Conservation (phyloP, 176 grass and related monocot species). For the Dactylis glomerata region DNA sequence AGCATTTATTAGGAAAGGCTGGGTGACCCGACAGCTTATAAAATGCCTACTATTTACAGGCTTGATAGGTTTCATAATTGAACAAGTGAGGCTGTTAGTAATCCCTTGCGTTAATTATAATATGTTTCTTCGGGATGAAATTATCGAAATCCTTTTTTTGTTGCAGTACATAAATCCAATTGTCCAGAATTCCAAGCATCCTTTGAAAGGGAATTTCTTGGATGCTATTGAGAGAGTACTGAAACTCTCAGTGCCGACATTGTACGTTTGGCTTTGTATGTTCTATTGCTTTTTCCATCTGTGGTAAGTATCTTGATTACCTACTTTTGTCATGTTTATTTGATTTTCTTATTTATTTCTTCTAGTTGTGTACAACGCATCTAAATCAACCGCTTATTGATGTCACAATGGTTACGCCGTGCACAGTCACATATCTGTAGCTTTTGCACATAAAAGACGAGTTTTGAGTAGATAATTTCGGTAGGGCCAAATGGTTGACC, state of each 20-base stretch:
- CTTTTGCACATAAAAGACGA: neutral
- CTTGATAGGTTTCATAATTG: slow-evolving; percentile 97
- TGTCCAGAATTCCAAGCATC: slow-evolving; percentile 96
- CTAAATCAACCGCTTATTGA: neutral
- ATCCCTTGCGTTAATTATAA: slow-evolving; percentile 19
- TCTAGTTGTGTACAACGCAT: neutral
- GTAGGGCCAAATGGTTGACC: neutral
- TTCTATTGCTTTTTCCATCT: slow-evolving; percentile 99
- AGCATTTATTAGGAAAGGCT: slow-evolving; percentile 75
- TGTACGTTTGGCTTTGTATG: slow-evolving; percentile 99
- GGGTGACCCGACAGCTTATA: slow-evolving; percentile 78
- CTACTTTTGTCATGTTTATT: neutral
- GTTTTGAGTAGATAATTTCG: neutral
- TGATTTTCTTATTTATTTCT: neutral
- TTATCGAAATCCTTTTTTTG: slow-evolving; percentile 3
- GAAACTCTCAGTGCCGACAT: slow-evolving; percentile 89
- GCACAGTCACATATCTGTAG: neutral
- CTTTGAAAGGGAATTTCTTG: slow-evolving; percentile 82
- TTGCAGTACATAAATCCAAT: slow-evolving; percentile 97
- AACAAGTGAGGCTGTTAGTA: slow-evolving; percentile 65
- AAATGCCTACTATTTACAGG: slow-evolving; percentile 84
- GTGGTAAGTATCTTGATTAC: slow-evolving; percentile 59
- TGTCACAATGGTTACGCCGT: neutral
- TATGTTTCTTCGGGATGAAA: neutral
- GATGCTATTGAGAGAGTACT: slow-evolving; percentile 95